Base-by-base conservation (phyloP, 2,329 filamentous ascomycete species). In the Alternaria gansuensis region DNA sequence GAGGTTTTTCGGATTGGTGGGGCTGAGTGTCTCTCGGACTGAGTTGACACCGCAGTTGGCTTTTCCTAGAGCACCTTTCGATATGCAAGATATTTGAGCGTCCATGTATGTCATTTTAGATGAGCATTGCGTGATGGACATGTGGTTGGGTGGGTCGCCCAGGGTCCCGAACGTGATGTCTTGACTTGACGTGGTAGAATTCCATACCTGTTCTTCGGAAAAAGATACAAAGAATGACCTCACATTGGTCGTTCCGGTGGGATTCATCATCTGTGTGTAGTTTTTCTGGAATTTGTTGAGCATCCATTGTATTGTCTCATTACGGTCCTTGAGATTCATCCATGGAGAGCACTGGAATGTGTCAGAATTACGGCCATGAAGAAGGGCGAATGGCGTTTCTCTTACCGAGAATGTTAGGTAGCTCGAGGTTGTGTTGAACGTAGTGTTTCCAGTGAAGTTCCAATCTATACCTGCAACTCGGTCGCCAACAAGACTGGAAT, bases 171-270 rank as follows among this genome's bases (percentile, higher is more conserved):
- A 39, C 5, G 11, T 6, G 9, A 39, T 36, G n/a, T 39, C n/a
- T 4, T 21, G 36, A 21, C 17, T 39, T 39, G 9, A 7, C 0
- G 17, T 39, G 2, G 37, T 39, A 11, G 17, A n/a, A 4, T 37
- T 37, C 36, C 36, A 37, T 39, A 5, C 17, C 13, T 23, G 17
- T 0, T 23, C 21, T 13, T 39, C 37, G 9, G 17, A 11, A 3
- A 23, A 39, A 0, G 9, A 17, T 11, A 39, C n/a, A 5, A 39
- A 39, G 17, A 39, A 39, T 2, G 17, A 23, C 17, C 17, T 7
- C 5, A 3, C 1, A 1, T 4, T 21, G 3, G 4, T 5, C 3
- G 36, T 11, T 6, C 3, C 10, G 21, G 4, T 1, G 7, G 36
- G 17, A 2, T 13, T 6, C 4, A 39, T 6, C 17, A 39, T 4